Evolutionary conservation across 2,329 filamentous ascomycete species (phyloP), one percentile per base, ranked within the genome.

Genomic region (Colletotrichum sp.): DNA sequence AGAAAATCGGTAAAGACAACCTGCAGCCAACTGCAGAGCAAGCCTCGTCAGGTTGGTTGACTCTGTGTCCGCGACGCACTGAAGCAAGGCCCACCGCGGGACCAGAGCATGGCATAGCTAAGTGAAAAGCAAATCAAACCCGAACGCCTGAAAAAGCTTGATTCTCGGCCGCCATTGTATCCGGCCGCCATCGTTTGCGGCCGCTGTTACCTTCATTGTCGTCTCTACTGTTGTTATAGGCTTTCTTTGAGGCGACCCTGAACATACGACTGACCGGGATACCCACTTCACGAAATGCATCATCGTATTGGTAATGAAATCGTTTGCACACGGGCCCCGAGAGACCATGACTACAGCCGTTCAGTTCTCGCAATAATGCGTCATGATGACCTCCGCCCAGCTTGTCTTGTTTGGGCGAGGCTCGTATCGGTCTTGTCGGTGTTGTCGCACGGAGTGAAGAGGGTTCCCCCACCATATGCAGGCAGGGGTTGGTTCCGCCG

Each of bases 401-500:
- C 39, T 43, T 43, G 36, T 39, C 15, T 39, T 39, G 36, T 39
- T 39, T 39, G 36, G 36, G 15, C 15, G 36, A 18, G 36, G 36
- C 36, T 39, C 36, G 34, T 39, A 39, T 43, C 18, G 39, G 9
- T 43, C 39, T 43, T 43, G 18, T 43, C 18, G 9, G 39, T 43
- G 18, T 6, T n/a, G 0, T 43, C 39, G 18, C 18, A 43, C 18
- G 5, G 39, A 43, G 39, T 43, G 18, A 43, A 10, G 39, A 39
- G 4, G 4, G 39, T n/a, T 10, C 1, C 18, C 18, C 18, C 8
- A 3, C 5, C 18, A 43, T 43, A 43, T 0, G 3, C 18, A 43
- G 39, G 0, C 39, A 43, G 0, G 39, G 5, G 0, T 43, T 2
- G 39, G 39, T n/a, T 43, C 0, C 39, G 0, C 39, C 1, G 1